Evolutionary conservation across 768 basidiomycete genomes (phyloP).

Genomic region (Tylopilus sp.): DNA sequence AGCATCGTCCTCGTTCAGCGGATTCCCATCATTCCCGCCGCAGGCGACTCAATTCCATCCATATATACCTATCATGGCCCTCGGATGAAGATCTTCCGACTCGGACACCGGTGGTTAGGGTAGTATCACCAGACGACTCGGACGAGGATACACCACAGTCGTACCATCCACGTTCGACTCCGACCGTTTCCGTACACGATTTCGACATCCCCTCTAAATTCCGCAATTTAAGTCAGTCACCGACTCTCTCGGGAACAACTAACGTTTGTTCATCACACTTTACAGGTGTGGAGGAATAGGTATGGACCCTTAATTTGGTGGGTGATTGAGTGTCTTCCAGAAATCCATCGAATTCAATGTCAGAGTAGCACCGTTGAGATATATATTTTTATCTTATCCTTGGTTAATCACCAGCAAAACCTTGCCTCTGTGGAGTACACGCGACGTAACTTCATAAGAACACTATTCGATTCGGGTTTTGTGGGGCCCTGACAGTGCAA

Average conservation of each 20-base stretch:
- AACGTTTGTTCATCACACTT: background rate
- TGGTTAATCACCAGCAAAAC: too few species aligned
- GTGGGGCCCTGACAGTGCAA: too few species aligned
- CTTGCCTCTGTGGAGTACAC: too few species aligned
- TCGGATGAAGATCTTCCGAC: slow-evolving; percentile 15
- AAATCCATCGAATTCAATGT: too few species aligned
- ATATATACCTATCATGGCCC: slow-evolving; percentile 13
- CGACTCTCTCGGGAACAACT: background rate
- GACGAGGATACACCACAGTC: slow-evolving; percentile 21
- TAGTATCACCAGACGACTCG: slow-evolving; percentile 12
- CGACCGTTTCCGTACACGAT: slow-evolving; percentile 18
- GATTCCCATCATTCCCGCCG: background rate
- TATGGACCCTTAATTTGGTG: background rate
- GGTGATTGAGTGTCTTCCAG: too few species aligned
- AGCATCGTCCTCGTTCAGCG: background rate
- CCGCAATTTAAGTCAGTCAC: slow-evolving; percentile 20
- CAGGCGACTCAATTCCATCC: slow-evolving; percentile 5
- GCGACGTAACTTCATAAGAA: too few species aligned
- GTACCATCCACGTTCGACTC: slow-evolving; percentile 10
- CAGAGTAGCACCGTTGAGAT: too few species aligned
- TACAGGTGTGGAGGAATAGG: slow-evolving; percentile 7
- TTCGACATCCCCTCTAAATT: slow-evolving; percentile 29
- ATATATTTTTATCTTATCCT: too few species aligned
- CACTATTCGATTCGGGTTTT: too few species aligned
- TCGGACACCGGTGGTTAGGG: slow-evolving; percentile 16